Percentiles rank a stretch among this genome's conserved stretches.
Evolutionary conservation across 1,139 yeast genomes (phyloP).

Genomic region (Candida sanyaensis): DNA sequence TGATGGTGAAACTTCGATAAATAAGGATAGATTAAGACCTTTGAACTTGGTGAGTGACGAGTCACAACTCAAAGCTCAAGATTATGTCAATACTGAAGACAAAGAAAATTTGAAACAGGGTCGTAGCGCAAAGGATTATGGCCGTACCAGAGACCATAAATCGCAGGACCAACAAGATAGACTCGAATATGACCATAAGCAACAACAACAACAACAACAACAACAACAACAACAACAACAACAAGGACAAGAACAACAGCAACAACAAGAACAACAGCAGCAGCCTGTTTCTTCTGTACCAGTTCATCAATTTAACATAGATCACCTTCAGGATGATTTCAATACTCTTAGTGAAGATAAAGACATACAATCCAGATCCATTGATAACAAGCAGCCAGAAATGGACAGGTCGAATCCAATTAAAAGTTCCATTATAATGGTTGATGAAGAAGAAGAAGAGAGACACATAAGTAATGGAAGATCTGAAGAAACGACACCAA

Average conservation of each 20-base stretch:
- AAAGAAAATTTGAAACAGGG: constrained; percentile 9
- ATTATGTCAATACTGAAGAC: constrained; percentile 9
- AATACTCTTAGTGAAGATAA: neutral
- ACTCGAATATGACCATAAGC: no score
- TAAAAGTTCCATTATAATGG: constrained; percentile 1
- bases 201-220: no score
- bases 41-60: constrained; percentile 6
- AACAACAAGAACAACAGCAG: neutral
- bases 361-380: neutral
- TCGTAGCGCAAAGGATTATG: neutral
- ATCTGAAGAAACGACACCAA: neutral
- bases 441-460: constrained; percentile 7
- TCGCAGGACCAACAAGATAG: no score
- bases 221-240: no score
- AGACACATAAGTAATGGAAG: neutral
- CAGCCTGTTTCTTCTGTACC: neutral
- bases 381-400: neutral
- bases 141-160: neutral
- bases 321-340: constrained; percentile 4
- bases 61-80: constrained; percentile 2
- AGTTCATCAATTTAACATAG: constrained; percentile 5
- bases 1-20: constrained; percentile 8
- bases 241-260: no score
- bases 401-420: neutral
- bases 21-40: constrained; percentile 6